A percentile compares a stretch with the other conserved stretches of the same genome.
Evolutionary conservation across 2,329 filamentous ascomycete species (phyloP).

Genomic region (Calonectria multiphialidica): DNA sequence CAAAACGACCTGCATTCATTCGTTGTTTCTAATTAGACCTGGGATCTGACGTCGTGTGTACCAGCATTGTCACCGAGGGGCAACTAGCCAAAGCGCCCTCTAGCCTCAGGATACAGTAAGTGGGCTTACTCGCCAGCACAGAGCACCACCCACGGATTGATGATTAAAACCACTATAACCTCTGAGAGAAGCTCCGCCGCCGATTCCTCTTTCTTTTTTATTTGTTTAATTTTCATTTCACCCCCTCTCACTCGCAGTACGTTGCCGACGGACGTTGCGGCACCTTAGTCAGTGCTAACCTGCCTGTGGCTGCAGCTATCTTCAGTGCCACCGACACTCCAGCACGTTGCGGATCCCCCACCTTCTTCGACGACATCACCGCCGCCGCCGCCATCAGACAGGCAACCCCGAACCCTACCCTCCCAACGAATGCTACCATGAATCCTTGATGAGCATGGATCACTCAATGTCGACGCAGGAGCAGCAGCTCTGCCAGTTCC

Average conservation of each 20-base stretch:
- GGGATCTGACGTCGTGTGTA: constrained; percentile 35
- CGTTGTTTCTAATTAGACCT: not conserved
- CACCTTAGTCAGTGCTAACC: constrained; percentile 31
- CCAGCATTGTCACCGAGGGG: constrained; percentile 35
- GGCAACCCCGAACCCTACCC: constrained; percentile 14
- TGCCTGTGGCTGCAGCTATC: constrained; percentile 23
- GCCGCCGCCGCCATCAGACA: constrained; percentile 30
- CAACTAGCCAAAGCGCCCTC: constrained; percentile 32
- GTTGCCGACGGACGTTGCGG: not conserved
- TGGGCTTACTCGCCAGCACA: constrained; percentile 17
- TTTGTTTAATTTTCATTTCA: not conserved
- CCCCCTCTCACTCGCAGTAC: constrained; percentile 6
- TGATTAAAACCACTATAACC: constrained; percentile 11
- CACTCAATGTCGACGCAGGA: constrained; percentile 74
- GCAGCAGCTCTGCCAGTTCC: constrained; percentile 84
- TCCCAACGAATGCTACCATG: constrained; percentile 40
- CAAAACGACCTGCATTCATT: not conserved
- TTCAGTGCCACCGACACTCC: constrained; percentile 36
- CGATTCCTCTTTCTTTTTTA: not conserved
- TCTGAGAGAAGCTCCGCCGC: constrained; percentile 5
- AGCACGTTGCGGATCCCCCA: constrained; percentile 35
- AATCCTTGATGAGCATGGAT: constrained; percentile 59
- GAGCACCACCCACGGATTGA: constrained; percentile 16
- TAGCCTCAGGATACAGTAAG: constrained; percentile 39
- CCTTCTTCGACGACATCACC: constrained; percentile 41